Evolutionary conservation across 2,329 filamentous ascomycete genomes (phyloP), one percentile per base, ranked within the genome.

Genomic region (Zymoseptoria passerinii): DNA sequence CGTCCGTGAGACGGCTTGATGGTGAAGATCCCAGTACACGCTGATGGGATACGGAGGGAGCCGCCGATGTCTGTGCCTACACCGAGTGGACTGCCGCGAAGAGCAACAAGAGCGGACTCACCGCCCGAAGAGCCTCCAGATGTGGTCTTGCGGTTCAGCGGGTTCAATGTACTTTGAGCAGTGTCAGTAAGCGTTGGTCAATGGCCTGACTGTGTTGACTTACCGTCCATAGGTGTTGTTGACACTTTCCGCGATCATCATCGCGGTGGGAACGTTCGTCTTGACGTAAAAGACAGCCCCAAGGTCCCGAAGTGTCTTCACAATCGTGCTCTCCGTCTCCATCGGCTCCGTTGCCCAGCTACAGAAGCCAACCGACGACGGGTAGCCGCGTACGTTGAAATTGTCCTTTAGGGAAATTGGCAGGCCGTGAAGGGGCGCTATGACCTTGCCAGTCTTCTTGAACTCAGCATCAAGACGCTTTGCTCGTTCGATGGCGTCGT

Each of bases 361-460:
- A 0, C 81, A 80, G 61, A 90, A 86, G 4, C 87, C 86, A 0
- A 86, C 78, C 0, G 83, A 85, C 20, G 82, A 76, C 61, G 86
- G 83, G 10, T 83, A 76, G 5, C 83, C 83, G 1, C 71, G 69
- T 13, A 88, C 73, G 58, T 88, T 80, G 75, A 89, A 86, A 67
- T 86, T 84, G 72, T 90, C 87, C 67, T 90, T 90, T 52, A 90
- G 77, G 0, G 84, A 83, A 52, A 87, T 75, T 0, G 84, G 83
- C 0, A 87, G 59, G 69, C 85, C 87, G 70, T 90, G 87, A 1
- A 90, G 77, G 1, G 86, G 85, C 0, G 87, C 87, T 44, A 80
- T 72, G 0, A 77, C 70, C 61, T 74, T 71, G 27, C 76, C 77
- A 10, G 73, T 78, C 53, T 70, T 72, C 19, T 71, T 63, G 3